phyloP scores from a whole-genome alignment of 2,329 filamentous ascomycete species.

The Xylaria digitata region DNA sequence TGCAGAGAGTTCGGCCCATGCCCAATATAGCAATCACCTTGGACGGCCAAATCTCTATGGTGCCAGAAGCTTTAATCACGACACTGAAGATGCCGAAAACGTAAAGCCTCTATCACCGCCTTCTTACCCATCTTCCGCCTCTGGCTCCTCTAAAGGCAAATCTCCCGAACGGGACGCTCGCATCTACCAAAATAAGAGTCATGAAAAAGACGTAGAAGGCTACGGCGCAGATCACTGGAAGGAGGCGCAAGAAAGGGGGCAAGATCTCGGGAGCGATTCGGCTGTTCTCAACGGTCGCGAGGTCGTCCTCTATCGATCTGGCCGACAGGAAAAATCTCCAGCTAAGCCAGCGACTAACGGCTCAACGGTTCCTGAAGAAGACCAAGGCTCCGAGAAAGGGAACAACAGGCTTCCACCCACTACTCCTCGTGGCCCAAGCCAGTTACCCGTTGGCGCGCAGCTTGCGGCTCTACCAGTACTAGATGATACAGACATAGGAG shows the following conservation, averaged over 20 bases:
- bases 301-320: constrained; percentile 67
- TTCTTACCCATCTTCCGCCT: constrained; percentile 39
- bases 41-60: constrained; percentile 35
- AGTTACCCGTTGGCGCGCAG: constrained; percentile 75
- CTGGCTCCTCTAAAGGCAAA: constrained; percentile 52
- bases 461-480: constrained; percentile 74
- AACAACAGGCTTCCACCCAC: constrained; percentile 68
- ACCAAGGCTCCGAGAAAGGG: constrained; percentile 50
- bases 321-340: constrained; percentile 16
- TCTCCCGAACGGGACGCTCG: constrained; percentile 59
- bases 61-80: constrained; percentile 49
- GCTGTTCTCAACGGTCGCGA: constrained; percentile 75
- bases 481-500: constrained; percentile 87
- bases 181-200: constrained; percentile 69
- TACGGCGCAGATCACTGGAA: constrained; percentile 82
- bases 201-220: constrained; percentile 81
- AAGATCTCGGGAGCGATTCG: constrained; percentile 76
- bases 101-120: constrained; percentile 37
- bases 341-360: constrained; percentile 27
- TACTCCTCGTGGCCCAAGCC: constrained; percentile 71
- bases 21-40: constrained; percentile 29
- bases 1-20: constrained; percentile 41
- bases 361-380: constrained; percentile 47
- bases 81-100: constrained; percentile 39
- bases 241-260: constrained; percentile 68